These are phyloP conservation scores for Alternaria atra DNA, from an alignment of 2,329 filamentous ascomycete species.

Conservation along the genomic window DNA sequence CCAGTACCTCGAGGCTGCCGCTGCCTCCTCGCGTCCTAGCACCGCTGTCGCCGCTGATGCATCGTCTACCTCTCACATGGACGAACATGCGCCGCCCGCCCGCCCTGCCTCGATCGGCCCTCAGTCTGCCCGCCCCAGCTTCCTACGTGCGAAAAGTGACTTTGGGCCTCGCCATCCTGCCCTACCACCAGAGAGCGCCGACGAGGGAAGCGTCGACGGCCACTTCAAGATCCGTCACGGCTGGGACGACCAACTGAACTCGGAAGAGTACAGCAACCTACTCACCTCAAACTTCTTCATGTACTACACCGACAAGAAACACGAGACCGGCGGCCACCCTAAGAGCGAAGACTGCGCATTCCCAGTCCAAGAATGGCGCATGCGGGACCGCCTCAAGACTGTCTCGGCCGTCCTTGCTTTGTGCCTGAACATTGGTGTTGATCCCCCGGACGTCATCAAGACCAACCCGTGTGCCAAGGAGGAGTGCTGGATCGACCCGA, in stretches of 20 bases:
- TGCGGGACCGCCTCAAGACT: constrained; percentile 95
- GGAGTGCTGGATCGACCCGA: constrained; percentile 97
- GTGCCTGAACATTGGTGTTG: constrained; percentile 96
- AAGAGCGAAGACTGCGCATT: constrained; percentile 64
- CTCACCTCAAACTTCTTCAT: constrained; percentile 96
- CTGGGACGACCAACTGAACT: constrained; percentile 91
- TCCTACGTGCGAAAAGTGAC: constrained; percentile 68
- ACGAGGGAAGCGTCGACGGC: constrained; percentile 59
- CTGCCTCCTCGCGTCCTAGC: constrained; percentile 35
- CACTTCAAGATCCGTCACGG: constrained; percentile 76
- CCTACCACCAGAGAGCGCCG: constrained; percentile 40
- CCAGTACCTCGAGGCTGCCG: constrained; percentile 23
- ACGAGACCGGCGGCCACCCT: constrained; percentile 91
- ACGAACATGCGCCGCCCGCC: constrained; percentile 49
- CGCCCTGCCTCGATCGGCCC: constrained; percentile 63
- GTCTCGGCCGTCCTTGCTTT: constrained; percentile 94
- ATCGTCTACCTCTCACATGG: constrained; percentile 28
- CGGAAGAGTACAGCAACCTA: constrained; percentile 85
- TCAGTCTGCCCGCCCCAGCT: constrained; percentile 50
- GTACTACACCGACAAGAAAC: constrained; percentile 98
- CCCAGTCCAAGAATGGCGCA: constrained; percentile 91
- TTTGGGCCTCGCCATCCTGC: constrained; percentile 59
- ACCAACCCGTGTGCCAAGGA: constrained; percentile 92
- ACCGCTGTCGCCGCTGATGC: constrained; percentile 35
- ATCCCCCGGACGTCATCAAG: constrained; percentile 95